Conservation (phyloP, 2,329 filamentous ascomycete genomes). For the Aureobasidium sp. region DNA sequence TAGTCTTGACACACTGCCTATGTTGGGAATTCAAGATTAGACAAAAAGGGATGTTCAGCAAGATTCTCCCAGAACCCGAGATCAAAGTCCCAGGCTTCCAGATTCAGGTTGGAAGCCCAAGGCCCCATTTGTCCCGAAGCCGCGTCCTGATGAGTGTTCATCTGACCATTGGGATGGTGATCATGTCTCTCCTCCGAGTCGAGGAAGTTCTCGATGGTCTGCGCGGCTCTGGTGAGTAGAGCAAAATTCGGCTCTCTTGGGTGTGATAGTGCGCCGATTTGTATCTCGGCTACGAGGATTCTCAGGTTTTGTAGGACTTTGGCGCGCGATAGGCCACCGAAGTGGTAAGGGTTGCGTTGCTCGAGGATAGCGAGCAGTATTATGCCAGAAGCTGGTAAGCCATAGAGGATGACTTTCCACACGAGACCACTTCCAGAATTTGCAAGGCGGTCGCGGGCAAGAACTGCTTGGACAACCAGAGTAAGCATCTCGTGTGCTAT, state of each 20-base stretch:
- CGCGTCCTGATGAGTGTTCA: neutral
- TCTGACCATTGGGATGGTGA: conserved; percentile 10
- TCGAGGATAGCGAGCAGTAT: conserved; percentile 25
- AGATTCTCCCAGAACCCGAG: conserved; percentile 27
- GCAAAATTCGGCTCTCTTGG: conserved; percentile 25
- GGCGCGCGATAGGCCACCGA: conserved; percentile 8
- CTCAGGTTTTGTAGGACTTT: conserved; percentile 26
- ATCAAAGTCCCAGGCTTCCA: conserved; percentile 25
- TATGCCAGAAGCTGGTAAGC: conserved; percentile 30
- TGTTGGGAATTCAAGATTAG: neutral
- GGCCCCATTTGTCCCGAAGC: neutral
- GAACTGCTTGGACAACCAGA: conserved; percentile 24
- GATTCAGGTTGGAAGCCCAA: conserved; percentile 16
- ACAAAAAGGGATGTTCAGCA: conserved; percentile 24
- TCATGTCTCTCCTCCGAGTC: conserved; percentile 11
- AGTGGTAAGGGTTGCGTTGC: neutral
- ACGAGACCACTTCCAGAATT: conserved; percentile 29
- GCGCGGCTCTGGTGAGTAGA: conserved; percentile 23
- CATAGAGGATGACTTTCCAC: conserved; percentile 30
- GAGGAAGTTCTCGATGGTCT: conserved; percentile 25
- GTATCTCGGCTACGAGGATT: conserved; percentile 27
- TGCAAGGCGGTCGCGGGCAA: conserved; percentile 24
- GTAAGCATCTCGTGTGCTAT: conserved; percentile 25
- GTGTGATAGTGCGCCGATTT: conserved; percentile 24
- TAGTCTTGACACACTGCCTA: neutral